Percentiles rank a stretch among this genome's conserved stretches.
These are phyloP conservation scores for Serendipita sp. DNA, from an alignment of 1,284 basidiomycete genomes.

Conservation along the genomic window DNA sequence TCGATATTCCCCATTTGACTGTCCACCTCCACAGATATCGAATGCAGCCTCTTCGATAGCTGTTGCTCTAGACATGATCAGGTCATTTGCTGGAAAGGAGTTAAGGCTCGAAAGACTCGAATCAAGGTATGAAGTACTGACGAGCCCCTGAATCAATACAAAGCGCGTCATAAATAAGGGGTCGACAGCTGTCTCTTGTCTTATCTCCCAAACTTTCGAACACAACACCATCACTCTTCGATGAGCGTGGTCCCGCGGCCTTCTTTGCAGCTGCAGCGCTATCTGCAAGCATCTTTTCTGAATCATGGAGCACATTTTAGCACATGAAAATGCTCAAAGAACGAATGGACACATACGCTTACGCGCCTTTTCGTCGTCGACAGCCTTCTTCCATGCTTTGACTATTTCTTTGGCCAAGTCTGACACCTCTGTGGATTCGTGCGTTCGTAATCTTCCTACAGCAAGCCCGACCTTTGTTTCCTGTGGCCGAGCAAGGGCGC, in stretches of 20 bases:
- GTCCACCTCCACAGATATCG: constrained; percentile 30
- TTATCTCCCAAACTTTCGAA: constrained; percentile 47
- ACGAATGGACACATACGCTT: not conserved
- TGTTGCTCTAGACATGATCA: constrained; percentile 42
- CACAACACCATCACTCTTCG: constrained; percentile 54
- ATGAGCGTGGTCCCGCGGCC: constrained; percentile 27
- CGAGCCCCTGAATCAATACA: constrained; percentile 73
- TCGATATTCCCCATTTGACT: constrained; percentile 35
- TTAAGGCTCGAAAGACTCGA: constrained; percentile 7
- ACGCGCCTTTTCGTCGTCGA: constrained; percentile 56
- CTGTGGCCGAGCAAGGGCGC: constrained; percentile 25
- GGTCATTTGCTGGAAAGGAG: constrained; percentile 38
- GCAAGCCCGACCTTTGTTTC: constrained; percentile 86
- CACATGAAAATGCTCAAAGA: not conserved
- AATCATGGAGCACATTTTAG: constrained; percentile 9
- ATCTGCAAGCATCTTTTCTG: constrained; percentile 7
- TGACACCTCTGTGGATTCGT: constrained; percentile 57
- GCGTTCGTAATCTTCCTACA: constrained; percentile 77
- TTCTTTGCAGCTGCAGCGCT: constrained; percentile 17
- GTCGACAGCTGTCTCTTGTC: constrained; percentile 77
- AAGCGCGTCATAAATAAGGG: constrained; percentile 84
- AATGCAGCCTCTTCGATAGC: constrained; percentile 47
- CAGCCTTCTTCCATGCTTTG: constrained; percentile 78
- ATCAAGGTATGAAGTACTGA: constrained; percentile 32
- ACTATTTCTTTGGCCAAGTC: constrained; percentile 88